Conservation (phyloP, 2,329 filamentous ascomycete genomes). For the Fusarium equiseti region DNA sequence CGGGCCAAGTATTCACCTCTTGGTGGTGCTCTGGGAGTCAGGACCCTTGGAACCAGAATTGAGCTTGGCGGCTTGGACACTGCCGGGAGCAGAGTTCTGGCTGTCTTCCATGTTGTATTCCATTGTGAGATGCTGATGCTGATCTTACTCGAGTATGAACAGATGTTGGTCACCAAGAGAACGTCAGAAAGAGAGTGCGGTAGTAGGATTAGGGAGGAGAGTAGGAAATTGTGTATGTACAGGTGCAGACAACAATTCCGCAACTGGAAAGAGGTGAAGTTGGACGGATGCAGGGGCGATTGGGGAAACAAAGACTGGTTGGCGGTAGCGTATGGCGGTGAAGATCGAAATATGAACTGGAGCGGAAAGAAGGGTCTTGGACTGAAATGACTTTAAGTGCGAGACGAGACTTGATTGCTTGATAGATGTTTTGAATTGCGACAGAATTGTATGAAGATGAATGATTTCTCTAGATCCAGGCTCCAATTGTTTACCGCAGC, state of each 20-base stretch:
- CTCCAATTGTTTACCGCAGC: constrained; percentile 51
- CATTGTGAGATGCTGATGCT: constrained; percentile 49
- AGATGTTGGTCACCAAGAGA: constrained; percentile 24
- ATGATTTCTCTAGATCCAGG: constrained; percentile 33
- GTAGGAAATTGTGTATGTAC: constrained; percentile 27
- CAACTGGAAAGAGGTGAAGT: constrained; percentile 40
- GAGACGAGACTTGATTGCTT: constrained; percentile 23
- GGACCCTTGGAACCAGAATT: constrained; percentile 66
- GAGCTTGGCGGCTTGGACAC: constrained; percentile 72
- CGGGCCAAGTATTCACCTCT: constrained; percentile 67
- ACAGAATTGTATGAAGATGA: constrained; percentile 20
- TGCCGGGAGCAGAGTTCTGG: constrained; percentile 76
- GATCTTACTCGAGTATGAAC: constrained; percentile 9
- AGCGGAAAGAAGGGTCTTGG: constrained; percentile 4
- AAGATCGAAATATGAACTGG: constrained; percentile 1
- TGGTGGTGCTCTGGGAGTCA: constrained; percentile 81
- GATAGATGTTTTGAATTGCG: constrained; percentile 28
- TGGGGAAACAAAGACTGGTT: constrained; percentile 13
- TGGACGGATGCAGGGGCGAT: constrained; percentile 30
- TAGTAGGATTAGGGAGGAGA: constrained; percentile 17
- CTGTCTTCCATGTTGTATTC: constrained; percentile 65
- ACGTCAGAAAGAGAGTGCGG: constrained; percentile 1
- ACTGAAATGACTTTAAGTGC: constrained; percentile 8
- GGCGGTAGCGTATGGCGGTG: constrained; percentile 21
- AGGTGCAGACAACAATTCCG: constrained; percentile 34